Evolutionary conservation across 2,329 filamentous ascomycete genomes (phyloP).

Genomic region (Alternaria hordeiaustralica): DNA sequence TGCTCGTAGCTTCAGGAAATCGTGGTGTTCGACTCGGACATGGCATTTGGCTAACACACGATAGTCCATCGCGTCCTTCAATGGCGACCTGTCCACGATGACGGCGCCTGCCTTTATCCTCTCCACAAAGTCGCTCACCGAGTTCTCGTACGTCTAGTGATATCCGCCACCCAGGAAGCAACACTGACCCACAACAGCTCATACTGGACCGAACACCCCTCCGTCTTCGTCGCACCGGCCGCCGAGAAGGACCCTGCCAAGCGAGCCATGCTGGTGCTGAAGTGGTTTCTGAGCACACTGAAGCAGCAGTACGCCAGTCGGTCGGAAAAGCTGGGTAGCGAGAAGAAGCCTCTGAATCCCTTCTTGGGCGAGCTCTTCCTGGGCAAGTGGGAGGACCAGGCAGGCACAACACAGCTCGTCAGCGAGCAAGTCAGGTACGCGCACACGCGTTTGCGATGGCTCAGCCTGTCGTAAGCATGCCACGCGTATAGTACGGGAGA

Average conservation of each 20-base stretch:
- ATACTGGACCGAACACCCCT: conserved; percentile 63
- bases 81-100: conserved; percentile 63
- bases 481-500: neutral
- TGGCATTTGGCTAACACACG: conserved; percentile 2
- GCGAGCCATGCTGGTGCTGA: conserved; percentile 84
- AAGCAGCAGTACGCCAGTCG: conserved; percentile 81
- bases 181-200: conserved; percentile 25
- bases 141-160: conserved; percentile 52
- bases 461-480: neutral
- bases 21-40: neutral
- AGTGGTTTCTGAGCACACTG: conserved; percentile 93
- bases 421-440: conserved; percentile 87
- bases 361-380: conserved; percentile 95
- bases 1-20: neutral
- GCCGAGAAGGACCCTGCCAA: conserved; percentile 80
- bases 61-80: conserved; percentile 61
- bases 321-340: conserved; percentile 83
- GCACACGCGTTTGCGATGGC: neutral
- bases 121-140: conserved; percentile 61
- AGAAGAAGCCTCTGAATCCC: conserved; percentile 98
- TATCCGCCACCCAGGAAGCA: accelerated
- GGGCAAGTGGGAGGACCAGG: conserved; percentile 84
- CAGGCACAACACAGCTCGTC: conserved; percentile 82
- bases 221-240: conserved; percentile 80
- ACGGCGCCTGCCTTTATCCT: conserved; percentile 64